These are phyloP conservation scores for Claviceps humidiphila DNA, from an alignment of 2,329 filamentous ascomycete genomes.

Conservation along the genomic window DNA sequence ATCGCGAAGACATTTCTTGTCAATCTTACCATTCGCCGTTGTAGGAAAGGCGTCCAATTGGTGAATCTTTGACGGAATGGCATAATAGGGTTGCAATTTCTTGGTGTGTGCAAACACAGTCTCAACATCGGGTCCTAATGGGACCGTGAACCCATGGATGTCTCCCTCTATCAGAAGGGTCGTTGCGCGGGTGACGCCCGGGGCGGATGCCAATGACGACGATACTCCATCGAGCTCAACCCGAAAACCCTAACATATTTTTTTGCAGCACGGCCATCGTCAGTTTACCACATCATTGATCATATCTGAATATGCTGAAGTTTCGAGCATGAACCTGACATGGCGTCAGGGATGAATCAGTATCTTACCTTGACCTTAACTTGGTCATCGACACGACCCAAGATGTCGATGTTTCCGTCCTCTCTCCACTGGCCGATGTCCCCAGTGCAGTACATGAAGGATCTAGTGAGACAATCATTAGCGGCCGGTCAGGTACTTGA, in stretches of 20 bases:
- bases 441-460: slow-evolving; percentile 46
- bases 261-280: neutral
- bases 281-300: neutral
- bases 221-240: slow-evolving; percentile 47
- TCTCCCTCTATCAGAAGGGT: slow-evolving; percentile 32
- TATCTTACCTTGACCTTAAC: slow-evolving; percentile 42
- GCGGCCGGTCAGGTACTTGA: slow-evolving; percentile 1
- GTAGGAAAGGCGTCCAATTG: slow-evolving; percentile 31
- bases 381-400: slow-evolving; percentile 47
- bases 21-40: slow-evolving; percentile 43
- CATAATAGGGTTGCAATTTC: slow-evolving; percentile 39
- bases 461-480: slow-evolving; percentile 15
- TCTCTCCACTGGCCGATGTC: slow-evolving; percentile 42
- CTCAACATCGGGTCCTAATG: slow-evolving; percentile 19
- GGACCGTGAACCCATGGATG: slow-evolving; percentile 38
- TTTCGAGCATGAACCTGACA: neutral
- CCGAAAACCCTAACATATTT: slow-evolving; percentile 35
- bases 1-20: slow-evolving; percentile 32
- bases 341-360: neutral
- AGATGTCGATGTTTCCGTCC: slow-evolving; percentile 39
- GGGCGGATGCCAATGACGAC: slow-evolving; percentile 31
- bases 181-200: slow-evolving; percentile 33
- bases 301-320: no score
- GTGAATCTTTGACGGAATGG: slow-evolving; percentile 33
- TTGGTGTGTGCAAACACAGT: slow-evolving; percentile 27